Percentiles rank a stretch among this genome's conserved stretches.
Evolutionary conservation across 495 filamentous ascomycete genomes (phyloP).

Genomic region (Hypoxylon perforatum): DNA sequence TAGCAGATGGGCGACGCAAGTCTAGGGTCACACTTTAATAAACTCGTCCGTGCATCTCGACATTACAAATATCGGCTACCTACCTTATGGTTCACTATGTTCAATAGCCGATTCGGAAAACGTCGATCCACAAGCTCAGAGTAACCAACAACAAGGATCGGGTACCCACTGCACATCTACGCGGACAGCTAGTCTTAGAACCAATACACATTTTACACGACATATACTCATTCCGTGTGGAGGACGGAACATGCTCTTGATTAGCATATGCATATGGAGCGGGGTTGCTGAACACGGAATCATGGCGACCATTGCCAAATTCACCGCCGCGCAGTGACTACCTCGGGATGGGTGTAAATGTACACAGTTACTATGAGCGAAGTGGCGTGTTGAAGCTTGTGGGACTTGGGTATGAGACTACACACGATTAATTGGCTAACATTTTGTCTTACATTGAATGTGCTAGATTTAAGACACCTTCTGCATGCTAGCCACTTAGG

Average conservation of each 20-base stretch:
- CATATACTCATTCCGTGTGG: conserved; percentile 2
- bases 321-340: conserved; percentile 10
- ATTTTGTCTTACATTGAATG: no score
- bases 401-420: no score
- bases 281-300: conserved; percentile 8
- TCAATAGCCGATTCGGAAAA: neutral
- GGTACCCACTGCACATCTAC: conserved; percentile 8
- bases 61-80: conserved; percentile 9
- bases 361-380: neutral
- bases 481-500: no score
- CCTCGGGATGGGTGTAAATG: no score
- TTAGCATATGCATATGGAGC: conserved; percentile 4
- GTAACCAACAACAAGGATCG: neutral
- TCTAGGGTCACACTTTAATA: conserved; percentile 13
- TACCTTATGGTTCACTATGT: neutral
- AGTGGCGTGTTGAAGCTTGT: neutral
- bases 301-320: conserved; percentile 1
- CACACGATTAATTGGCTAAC: no score
- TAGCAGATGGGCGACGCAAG: neutral
- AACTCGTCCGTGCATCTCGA: conserved; percentile 8
- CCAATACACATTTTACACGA: conserved; percentile 23
- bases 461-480: no score
- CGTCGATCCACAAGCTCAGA: neutral
- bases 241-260: neutral
- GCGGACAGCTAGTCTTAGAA: conserved; percentile 1